These are phyloP conservation scores for Colletotrichum karsti DNA, from an alignment of 2,329 filamentous ascomycete genomes.

Conservation along the genomic window DNA sequence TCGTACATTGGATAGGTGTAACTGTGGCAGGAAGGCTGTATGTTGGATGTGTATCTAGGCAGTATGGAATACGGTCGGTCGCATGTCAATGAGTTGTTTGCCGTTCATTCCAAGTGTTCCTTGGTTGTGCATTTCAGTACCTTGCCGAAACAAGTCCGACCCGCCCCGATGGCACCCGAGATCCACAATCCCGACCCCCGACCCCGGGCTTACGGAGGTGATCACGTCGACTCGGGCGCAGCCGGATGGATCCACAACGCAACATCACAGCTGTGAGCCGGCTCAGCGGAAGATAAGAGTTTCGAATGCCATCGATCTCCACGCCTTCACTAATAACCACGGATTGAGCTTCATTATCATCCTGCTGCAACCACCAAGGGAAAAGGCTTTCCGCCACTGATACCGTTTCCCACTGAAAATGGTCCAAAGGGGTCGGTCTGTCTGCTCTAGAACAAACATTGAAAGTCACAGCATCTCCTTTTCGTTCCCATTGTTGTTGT, in stretches of 20 bases:
- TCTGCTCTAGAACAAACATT: no score
- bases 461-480: no score
- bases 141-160: neutral
- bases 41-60: slow-evolving; percentile 13
- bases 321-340: neutral
- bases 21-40: neutral
- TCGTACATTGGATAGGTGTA: neutral
- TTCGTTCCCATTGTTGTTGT: no score
- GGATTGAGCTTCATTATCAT: no score
- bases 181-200: neutral
- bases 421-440: no score
- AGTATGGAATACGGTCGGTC: neutral
- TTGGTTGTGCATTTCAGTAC: neutral
- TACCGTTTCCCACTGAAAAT: no score
- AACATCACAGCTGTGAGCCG: no score
- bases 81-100: neutral
- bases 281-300: no score
- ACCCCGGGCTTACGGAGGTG: neutral
- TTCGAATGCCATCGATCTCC: neutral
- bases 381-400: no score
- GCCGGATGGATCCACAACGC: neutral
- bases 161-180: neutral
- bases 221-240: neutral
- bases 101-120: no score
- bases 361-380: no score